These are phyloP conservation scores for Aphanomyces stellatus DNA, from an alignment of 352 stramenopile species.

Conservation along the genomic window DNA sequence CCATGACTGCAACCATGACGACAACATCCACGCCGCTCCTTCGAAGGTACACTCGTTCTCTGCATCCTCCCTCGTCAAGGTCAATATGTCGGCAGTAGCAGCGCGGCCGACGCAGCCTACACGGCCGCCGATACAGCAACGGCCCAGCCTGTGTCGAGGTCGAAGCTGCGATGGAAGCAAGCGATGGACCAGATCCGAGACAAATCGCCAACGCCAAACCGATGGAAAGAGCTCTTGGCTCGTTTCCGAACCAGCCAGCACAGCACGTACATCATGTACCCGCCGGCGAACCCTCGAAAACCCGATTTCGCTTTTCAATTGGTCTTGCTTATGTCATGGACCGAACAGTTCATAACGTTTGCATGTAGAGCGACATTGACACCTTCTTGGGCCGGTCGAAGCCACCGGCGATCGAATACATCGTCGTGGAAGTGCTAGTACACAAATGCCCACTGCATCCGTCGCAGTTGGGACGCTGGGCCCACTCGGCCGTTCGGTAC, in stretches of 20 bases:
- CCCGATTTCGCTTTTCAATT: conserved; percentile 2
- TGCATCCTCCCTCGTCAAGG: too few species aligned
- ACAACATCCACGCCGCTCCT: background rate
- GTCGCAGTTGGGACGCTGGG: conserved; percentile 18
- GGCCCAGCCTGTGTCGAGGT: background rate
- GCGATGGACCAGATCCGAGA: background rate
- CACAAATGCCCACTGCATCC: conserved; percentile 16
- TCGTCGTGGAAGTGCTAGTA: conserved; percentile 21
- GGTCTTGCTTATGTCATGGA: background rate
- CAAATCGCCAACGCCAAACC: background rate
- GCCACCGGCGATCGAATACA: conserved; percentile 19
- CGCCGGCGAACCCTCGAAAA: conserved; percentile 4
- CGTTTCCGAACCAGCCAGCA: background rate
- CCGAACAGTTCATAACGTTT: background rate
- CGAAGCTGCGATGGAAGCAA: conserved; percentile 11
- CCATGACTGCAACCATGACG: background rate
- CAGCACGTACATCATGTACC: background rate
- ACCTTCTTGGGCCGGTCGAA: conserved; percentile 13
- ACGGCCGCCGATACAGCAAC: background rate
- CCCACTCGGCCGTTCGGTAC: conserved; percentile 20
- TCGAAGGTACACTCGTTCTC: background rate
- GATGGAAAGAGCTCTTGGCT: conserved; percentile 2
- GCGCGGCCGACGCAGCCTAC: background rate
- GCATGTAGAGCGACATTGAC: conserved; percentile 16
- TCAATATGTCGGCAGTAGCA: background rate